phyloP scores from a whole-genome alignment of 192 early-diverging fungal genomes.

The Coemansia sp. region DNA sequence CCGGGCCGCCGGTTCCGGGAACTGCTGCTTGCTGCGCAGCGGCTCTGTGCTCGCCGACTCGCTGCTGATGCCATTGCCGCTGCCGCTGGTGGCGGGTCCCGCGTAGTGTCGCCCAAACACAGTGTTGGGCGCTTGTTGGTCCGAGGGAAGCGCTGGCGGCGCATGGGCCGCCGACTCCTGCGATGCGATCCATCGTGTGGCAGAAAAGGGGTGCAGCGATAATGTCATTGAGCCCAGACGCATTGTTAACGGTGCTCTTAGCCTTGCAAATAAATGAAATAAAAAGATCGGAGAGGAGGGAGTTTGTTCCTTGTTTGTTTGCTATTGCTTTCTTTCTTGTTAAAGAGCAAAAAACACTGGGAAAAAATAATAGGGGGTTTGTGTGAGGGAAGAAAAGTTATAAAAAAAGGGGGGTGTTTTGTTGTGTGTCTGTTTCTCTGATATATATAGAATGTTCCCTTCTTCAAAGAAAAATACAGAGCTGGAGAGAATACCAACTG shows the following conservation, averaged over 20 bases:
- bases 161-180: not conserved
- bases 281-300: not conserved
- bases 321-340: not conserved
- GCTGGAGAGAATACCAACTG: too few species aligned
- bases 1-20: too few species aligned
- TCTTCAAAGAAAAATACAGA: too few species aligned
- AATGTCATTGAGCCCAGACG: constrained; percentile 7
- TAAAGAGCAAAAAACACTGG: not conserved
- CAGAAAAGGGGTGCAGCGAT: constrained; percentile 3
- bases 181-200: not conserved
- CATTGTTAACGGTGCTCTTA: constrained; percentile 2
- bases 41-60: not conserved
- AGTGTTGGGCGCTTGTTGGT: not conserved
- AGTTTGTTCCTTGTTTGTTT: constrained; percentile 1
- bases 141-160: not conserved
- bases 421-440: too few species aligned
- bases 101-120: not conserved
- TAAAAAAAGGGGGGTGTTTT: not conserved
- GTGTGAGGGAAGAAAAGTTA: not conserved
- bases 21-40: not conserved
- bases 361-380: not conserved
- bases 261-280: not conserved
- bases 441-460: too few species aligned
- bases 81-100: not conserved
- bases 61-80: not conserved